A percentile compares a stretch with the other conserved stretches of the same genome.
These are phyloP conservation scores for Lichtheimia ornata DNA, from an alignment of 371 early-diverging fungal genomes.

Conservation along the genomic window DNA sequence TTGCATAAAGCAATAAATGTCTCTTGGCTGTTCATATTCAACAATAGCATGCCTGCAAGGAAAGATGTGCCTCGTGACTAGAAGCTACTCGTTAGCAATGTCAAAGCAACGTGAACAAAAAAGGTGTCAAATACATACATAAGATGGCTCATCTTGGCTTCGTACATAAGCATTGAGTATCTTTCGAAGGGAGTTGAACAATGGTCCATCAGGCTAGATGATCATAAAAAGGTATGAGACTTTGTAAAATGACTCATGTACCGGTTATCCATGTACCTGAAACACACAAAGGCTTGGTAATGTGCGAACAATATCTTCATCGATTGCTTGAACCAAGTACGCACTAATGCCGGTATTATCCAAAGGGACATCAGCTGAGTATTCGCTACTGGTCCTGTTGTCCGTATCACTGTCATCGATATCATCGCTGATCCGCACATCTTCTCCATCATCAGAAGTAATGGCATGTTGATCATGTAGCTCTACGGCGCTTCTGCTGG, in stretches of 20 bases:
- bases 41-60: slow-evolving; percentile 47
- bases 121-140: slow-evolving; percentile 30
- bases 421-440: slow-evolving; percentile 14
- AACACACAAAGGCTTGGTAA: slow-evolving; percentile 53
- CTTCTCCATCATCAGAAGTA: slow-evolving; percentile 6
- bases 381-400: slow-evolving; percentile 14
- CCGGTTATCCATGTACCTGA: slow-evolving; percentile 29
- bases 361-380: slow-evolving; percentile 8
- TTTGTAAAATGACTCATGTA: not conserved
- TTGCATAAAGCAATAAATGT: slow-evolving; percentile 38
- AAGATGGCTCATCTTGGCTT: slow-evolving; percentile 31
- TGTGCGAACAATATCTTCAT: slow-evolving; percentile 53
- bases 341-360: slow-evolving; percentile 22
- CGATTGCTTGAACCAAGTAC: slow-evolving; percentile 43
- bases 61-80: slow-evolving; percentile 52
- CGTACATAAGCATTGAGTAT: slow-evolving; percentile 47
- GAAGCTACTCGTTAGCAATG: too few species aligned
- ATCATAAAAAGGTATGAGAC: not conserved
- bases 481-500: slow-evolving; percentile 3
- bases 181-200: slow-evolving; percentile 40
- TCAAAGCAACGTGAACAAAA: not conserved
- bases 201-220: slow-evolving; percentile 46
- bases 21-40: slow-evolving; percentile 46
- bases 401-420: slow-evolving; percentile 15
- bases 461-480: not conserved